A percentile compares a stretch with the other conserved stretches of the same genome.
phyloP scores from a whole-genome alignment of 1,284 basidiomycete species.

The Irpex sp. region DNA sequence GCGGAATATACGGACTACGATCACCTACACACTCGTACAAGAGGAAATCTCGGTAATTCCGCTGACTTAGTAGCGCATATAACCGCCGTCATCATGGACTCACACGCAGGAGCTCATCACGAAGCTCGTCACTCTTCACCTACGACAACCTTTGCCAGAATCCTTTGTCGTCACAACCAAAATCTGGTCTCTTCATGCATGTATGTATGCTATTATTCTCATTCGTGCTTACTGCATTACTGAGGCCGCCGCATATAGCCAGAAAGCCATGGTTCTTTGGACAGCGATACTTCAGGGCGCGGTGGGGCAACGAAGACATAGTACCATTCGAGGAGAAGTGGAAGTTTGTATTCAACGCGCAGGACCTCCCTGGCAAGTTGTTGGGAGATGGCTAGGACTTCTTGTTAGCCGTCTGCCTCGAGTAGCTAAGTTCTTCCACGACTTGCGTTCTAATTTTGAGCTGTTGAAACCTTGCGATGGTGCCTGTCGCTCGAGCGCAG shows the following conservation, averaged over 20 bases:
- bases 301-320: conserved; percentile 19
- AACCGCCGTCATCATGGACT: background rate
- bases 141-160: conserved; percentile 13
- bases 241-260: conserved; percentile 7
- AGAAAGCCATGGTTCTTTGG: conserved; percentile 19
- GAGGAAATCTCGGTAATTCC: conserved; percentile 20
- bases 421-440: background rate
- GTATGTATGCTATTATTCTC: conserved; percentile 6
- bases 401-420: too few species aligned
- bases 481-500: too few species aligned
- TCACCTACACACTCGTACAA: conserved; percentile 18
- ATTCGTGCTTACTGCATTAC: background rate
- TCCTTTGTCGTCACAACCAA: conserved; percentile 15
- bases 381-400: too few species aligned
- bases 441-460: too few species aligned
- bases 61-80: background rate
- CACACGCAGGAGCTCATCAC: conserved; percentile 16
- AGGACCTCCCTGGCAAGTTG: background rate
- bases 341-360: conserved; percentile 19
- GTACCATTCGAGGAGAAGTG: conserved; percentile 21
- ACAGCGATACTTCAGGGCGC: conserved; percentile 13
- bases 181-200: conserved; percentile 15
- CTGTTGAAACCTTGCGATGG: too few species aligned
- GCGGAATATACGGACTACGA: conserved; percentile 13
- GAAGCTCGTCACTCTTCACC: conserved; percentile 16